phyloP scores from a whole-genome alignment of 2,329 filamentous ascomycete genomes.

The Exophiala oligosperma region DNA sequence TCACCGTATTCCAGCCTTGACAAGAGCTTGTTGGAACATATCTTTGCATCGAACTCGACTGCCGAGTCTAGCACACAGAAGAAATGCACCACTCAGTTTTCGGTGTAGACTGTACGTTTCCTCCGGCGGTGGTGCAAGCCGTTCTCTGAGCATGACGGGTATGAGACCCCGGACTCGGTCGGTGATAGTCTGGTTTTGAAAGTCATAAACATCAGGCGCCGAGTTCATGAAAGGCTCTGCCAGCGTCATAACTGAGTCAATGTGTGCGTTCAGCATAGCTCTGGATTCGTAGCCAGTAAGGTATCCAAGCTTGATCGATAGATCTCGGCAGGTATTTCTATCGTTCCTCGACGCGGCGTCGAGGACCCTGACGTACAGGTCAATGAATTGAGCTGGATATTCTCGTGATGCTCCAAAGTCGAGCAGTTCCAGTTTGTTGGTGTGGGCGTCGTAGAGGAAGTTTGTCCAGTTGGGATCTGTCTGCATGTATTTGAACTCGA shows the following conservation, averaged over 20 bases:
- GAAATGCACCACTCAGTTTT: slow-evolving; percentile 91
- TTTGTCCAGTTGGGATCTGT: slow-evolving; percentile 99
- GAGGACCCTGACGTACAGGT: slow-evolving; percentile 76
- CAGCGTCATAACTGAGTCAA: slow-evolving; percentile 82
- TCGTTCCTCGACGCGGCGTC: slow-evolving; percentile 75
- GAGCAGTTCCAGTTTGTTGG: slow-evolving; percentile 77
- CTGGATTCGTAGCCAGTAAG: slow-evolving; percentile 85
- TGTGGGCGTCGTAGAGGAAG: slow-evolving; percentile 80
- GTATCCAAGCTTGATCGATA: slow-evolving; percentile 81
- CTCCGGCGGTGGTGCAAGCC: slow-evolving; percentile 87
- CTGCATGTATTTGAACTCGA: slow-evolving; percentile 97
- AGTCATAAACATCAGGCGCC: slow-evolving; percentile 86
- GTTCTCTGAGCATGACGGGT: slow-evolving; percentile 87
- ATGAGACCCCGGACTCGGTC: slow-evolving; percentile 86
- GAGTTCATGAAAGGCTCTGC: slow-evolving; percentile 82
- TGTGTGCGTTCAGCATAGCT: slow-evolving; percentile 85
- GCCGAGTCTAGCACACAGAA: slow-evolving; percentile 83
- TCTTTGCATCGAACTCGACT: slow-evolving; percentile 79
- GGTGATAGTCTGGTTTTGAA: slow-evolving; percentile 91
- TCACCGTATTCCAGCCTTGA: slow-evolving; percentile 21
- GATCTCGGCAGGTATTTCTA: slow-evolving; percentile 59
- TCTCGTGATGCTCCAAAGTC: slow-evolving; percentile 94
- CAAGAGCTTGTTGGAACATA: slow-evolving; percentile 66
- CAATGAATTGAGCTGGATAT: slow-evolving; percentile 77
- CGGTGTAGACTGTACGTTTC: slow-evolving; percentile 93